Evolutionary conservation across 2,329 filamentous ascomycete species (phyloP).

Genomic region (Arachnopeziza araneosa): DNA sequence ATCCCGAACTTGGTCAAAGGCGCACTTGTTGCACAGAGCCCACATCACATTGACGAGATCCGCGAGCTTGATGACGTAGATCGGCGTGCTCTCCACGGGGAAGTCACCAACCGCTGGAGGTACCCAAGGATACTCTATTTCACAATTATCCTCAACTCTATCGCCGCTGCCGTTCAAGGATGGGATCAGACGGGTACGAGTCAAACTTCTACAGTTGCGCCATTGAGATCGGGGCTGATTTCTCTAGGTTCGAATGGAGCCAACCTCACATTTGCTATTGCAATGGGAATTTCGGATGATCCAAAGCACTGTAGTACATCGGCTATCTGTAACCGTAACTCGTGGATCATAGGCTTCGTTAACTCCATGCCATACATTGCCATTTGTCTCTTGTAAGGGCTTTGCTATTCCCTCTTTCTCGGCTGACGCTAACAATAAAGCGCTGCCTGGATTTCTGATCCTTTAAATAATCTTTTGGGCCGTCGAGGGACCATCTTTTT

Average conservation of each 20-base stretch:
- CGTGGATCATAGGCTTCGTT: slow-evolving; percentile 53
- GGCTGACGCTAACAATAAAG: slow-evolving; percentile 17
- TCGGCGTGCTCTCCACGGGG: slow-evolving; percentile 37
- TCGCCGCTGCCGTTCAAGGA: slow-evolving; percentile 62
- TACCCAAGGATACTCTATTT: slow-evolving; percentile 57
- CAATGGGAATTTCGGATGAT: slow-evolving; percentile 33
- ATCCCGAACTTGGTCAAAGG: slow-evolving; percentile 15
- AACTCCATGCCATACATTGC: slow-evolving; percentile 49
- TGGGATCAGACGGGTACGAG: slow-evolving; percentile 46
- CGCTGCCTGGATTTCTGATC: slow-evolving; percentile 51
- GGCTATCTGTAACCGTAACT: slow-evolving; percentile 10
- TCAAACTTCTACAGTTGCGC: background rate
- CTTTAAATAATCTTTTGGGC: slow-evolving; percentile 51
- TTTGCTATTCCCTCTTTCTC: background rate
- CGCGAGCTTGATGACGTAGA: slow-evolving; percentile 30
- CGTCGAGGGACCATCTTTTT: slow-evolving; percentile 61
- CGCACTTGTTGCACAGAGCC: slow-evolving; percentile 38
- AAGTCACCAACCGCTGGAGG: slow-evolving; percentile 62
- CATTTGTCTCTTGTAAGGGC: slow-evolving; percentile 35
- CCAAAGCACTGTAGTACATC: slow-evolving; percentile 2
- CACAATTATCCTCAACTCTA: slow-evolving; percentile 61
- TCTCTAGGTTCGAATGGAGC: slow-evolving; percentile 37
- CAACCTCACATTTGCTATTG: slow-evolving; percentile 35
- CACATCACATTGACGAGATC: slow-evolving; percentile 16
- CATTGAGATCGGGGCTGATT: background rate